Evolutionary conservation across 108 stramenopile genomes (phyloP), one percentile per base, ranked within the genome.

Genomic region (Cyclotella choctawhatcheeana): DNA sequence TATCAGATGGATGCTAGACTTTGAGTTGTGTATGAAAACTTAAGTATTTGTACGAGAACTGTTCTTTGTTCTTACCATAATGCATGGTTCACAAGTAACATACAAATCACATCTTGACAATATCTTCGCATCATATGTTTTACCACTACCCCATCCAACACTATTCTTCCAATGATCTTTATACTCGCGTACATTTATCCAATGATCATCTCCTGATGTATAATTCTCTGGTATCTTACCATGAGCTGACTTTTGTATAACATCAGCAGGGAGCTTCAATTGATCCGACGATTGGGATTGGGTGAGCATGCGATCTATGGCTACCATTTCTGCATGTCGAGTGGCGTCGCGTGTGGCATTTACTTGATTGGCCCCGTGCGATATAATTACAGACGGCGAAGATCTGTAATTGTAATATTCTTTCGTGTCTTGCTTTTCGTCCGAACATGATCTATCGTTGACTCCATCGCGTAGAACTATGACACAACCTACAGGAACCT

Each of bases 31-130:
- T n/a, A n/a, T n/a, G n/a, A n/a, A n/a, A n/a, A n/a, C n/a, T n/a
- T n/a, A n/a, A n/a, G n/a, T n/a, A n/a, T n/a, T n/a, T n/a, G n/a
- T n/a, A n/a, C n/a, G 3, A 55, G 14, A 51, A 58, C 12, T 12
- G 12, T 12, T 8, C 6, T 44, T 8, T 58, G 14, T 6, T 34
- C 79, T 81, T 58, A 81, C 79, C 90, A 93, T 93, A 43, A 93
- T 91, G 62, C 93, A 93, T n/a, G 93, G 93, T 73, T 93, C 93
- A 55, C 93, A 93, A 22, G 93, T 93, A 18, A 93, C 93, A 68
- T 88, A 92, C 22, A 92, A 62, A 45, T 81, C 74, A 65, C 89
- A 91, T 37, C 81, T 61, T 16, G 21, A 44, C 17, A 91, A 82
- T 10, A 87, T 74, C 2, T 82, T 74, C 24, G 24, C 82, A 72